Evolutionary conservation across 2,329 filamentous ascomycete genomes (phyloP).

Genomic region (Ramichloridium luteum): DNA sequence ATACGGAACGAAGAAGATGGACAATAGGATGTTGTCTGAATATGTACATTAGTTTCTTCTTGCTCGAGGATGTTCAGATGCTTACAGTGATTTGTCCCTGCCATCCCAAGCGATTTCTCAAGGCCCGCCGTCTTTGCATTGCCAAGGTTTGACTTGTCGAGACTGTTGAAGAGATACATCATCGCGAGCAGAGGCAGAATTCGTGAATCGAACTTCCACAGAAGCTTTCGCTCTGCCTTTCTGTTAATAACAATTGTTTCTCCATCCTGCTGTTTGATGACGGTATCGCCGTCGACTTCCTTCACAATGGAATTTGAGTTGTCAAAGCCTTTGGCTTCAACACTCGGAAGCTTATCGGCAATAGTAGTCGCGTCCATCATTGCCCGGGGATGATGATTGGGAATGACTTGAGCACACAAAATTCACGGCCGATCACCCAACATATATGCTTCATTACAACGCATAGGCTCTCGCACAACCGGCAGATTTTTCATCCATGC

Average conservation of each 20-base stretch:
- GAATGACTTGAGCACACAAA: too few species aligned
- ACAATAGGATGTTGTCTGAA: slow-evolving; percentile 50
- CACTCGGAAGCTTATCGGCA: too few species aligned
- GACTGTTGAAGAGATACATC: slow-evolving; percentile 48
- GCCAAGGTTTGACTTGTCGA: slow-evolving; percentile 35
- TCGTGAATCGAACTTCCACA: slow-evolving; percentile 43
- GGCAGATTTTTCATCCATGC: too few species aligned
- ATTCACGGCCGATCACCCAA: too few species aligned
- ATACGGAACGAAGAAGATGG: slow-evolving; percentile 65
- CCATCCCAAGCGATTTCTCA: slow-evolving; percentile 46
- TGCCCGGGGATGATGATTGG: too few species aligned
- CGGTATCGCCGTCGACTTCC: too few species aligned
- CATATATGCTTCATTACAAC: too few species aligned
- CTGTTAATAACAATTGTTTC: slow-evolving; percentile 29
- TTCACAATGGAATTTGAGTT: too few species aligned
- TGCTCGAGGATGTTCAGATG: not conserved
- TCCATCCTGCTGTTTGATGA: slow-evolving; percentile 16
- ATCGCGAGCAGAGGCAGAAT: slow-evolving; percentile 47
- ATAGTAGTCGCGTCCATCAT: too few species aligned
- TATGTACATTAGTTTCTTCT: not conserved
- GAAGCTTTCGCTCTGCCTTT: slow-evolving; percentile 36
- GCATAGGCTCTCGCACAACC: too few species aligned
- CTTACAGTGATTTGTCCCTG: slow-evolving; percentile 36
- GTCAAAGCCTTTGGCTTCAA: too few species aligned
- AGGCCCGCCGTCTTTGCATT: slow-evolving; percentile 35